Base-by-base conservation (phyloP, 1,139 yeast genomes). In the Debaryomyces nepalensis region DNA sequence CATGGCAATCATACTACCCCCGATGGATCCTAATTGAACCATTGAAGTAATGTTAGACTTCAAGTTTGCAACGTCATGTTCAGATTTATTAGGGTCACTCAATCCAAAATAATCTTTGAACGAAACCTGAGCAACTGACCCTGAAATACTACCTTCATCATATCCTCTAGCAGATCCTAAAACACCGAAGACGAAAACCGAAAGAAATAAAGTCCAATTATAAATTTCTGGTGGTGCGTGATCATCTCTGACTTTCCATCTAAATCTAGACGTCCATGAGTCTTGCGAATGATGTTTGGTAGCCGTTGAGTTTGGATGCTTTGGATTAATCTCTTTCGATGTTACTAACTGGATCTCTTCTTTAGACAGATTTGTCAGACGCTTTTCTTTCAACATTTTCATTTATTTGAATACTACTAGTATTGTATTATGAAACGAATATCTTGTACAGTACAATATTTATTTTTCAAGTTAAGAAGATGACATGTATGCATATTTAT, bases 11-110 rank as follows among this genome's bases (percentile, higher is more conserved):
- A 80, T 42, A 15, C 81, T 68, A 18, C 87, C 87, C 30, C 76
- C 83, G 44, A 81, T 73, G 20, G 81, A 73, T 3, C 86, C 86
- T 34, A 81, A 58, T 53, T 79, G 83, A 4, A 81, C 86, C 84
- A 81, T 81, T 5, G 84, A 68, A 2, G 80, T 75, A 51, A 81
- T 79, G 53, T 78, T 80, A 6, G 84, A 78, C 48, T 70, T 73
- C 49, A 73, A 55, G 46, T 75, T 66, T 10, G 83, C 82, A 12
- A 73, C 35, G n/a, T 66, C 53, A 37, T 59, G 50, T 2, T 49
- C 64, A 2, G 71, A 42, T 48, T 71, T 75, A 23, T 55, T 51
- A 4, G 61, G 54, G 49, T 77, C 81, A 16, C 55, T 49, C 30
- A 81, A 65, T 2, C 82, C 82, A 53, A 79, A 79, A 45, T 61